phyloP scores from a whole-genome alignment of 805 yeast species.

The Zygoascus tannicola region DNA sequence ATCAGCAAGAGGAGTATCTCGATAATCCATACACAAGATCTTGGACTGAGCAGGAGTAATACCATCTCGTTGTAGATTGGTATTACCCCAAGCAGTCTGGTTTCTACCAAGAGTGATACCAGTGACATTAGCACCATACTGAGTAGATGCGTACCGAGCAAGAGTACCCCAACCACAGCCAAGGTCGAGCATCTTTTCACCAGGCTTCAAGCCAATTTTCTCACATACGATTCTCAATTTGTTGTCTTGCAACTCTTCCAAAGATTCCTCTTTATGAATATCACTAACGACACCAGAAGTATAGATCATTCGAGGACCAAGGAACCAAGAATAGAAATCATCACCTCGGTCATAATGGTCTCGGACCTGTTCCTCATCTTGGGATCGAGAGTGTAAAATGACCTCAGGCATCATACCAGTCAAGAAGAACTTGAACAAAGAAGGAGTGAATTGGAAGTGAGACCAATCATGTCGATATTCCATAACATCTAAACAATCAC shows the following conservation, averaged over 20 bases:
- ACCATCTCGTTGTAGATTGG: conserved; percentile 57
- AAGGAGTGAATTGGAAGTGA: conserved; percentile 63
- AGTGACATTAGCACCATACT: conserved; percentile 77
- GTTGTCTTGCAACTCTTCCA: conserved; percentile 72
- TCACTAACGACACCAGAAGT: conserved; percentile 80
- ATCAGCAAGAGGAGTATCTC: conserved; percentile 75
- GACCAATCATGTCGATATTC: conserved; percentile 93
- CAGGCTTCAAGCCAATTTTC: conserved; percentile 63
- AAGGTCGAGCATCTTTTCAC: conserved; percentile 69
- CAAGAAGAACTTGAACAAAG: conserved; percentile 70
- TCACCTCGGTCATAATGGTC: conserved; percentile 96
- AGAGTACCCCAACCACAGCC: conserved; percentile 98
- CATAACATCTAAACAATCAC: conserved; percentile 73
- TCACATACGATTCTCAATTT: conserved; percentile 81
- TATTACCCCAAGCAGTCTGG: conserved; percentile 86
- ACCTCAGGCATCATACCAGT: conserved; percentile 90
- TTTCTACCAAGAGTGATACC: conserved; percentile 85
- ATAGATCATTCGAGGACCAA: conserved; percentile 91
- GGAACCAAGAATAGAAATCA: conserved; percentile 87
- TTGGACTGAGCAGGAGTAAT: conserved; percentile 58
- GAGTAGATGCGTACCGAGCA: conserved; percentile 72
- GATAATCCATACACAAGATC: conserved; percentile 77
- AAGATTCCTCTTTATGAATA: conserved; percentile 58
- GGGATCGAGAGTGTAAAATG: conserved; percentile 82
- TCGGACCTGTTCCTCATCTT: conserved; percentile 93